A percentile compares a stretch with the other conserved stretches of the same genome.
These are phyloP conservation scores for Scheffersomyces titani DNA, from an alignment of 1,139 yeast species.

Conservation along the genomic window DNA sequence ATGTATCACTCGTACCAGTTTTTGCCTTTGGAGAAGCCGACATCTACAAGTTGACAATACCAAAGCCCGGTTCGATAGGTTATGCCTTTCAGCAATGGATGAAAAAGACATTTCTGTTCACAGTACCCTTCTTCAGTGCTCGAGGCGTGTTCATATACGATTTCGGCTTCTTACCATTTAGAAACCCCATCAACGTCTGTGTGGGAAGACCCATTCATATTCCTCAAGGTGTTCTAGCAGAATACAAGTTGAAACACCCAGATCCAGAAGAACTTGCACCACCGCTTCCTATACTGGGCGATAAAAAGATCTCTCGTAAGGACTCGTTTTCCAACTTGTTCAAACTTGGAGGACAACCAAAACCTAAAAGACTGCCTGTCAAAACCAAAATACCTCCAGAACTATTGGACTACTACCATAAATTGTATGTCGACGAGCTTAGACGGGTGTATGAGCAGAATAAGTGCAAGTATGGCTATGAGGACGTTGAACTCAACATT, in stretches of 20 bases:
- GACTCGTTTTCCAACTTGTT: conserved; percentile 27
- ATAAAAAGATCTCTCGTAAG: conserved; percentile 5
- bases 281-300: neutral
- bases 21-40: conserved; percentile 94
- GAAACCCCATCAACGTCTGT: conserved; percentile 78
- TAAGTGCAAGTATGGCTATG: conserved; percentile 59
- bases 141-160: conserved; percentile 92
- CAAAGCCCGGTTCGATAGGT: conserved; percentile 52
- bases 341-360: conserved; percentile 14
- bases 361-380: conserved; percentile 15
- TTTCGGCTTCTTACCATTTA: conserved; percentile 85
- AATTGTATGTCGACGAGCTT: conserved; percentile 68
- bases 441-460: conserved; percentile 67
- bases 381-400: conserved; percentile 39
- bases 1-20: conserved; percentile 80
- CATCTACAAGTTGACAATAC: conserved; percentile 63
- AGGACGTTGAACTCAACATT: conserved; percentile 49
- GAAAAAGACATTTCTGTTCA: conserved; percentile 73
- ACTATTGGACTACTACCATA: conserved; percentile 70
- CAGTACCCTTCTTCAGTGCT: conserved; percentile 89
- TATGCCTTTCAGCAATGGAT: conserved; percentile 67
- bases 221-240: conserved; percentile 45
- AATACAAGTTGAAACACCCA: conserved; percentile 32
- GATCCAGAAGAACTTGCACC: conserved; percentile 15
- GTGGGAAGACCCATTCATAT: conserved; percentile 81